Evolutionary conservation across 352 stramenopile species (phyloP).

Genomic region (Phytopythium aichiense): DNA sequence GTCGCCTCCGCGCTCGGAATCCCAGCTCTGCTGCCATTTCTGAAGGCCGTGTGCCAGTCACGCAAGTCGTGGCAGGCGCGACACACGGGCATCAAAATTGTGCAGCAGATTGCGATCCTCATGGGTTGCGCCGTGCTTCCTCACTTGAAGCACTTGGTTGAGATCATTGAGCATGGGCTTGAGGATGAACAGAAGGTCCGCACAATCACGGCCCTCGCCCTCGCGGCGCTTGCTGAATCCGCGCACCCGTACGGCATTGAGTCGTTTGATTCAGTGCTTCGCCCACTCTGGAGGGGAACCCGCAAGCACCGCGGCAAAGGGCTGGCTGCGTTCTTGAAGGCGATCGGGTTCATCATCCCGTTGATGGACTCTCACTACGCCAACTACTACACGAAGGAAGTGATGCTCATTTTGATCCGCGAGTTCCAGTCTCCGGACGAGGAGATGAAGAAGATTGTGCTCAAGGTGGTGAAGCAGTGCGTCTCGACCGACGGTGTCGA

Average conservation of each 20-base stretch:
- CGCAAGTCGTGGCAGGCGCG: constrained; percentile 98
- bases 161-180: constrained; percentile 98
- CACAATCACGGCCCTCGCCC: constrained; percentile 97
- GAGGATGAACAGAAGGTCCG: constrained; percentile 98
- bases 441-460: constrained; percentile 99
- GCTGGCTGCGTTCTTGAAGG: constrained; percentile 98
- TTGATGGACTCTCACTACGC: constrained; percentile 99
- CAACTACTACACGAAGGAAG: constrained; percentile 98
- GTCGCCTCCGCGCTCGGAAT: constrained; percentile 99
- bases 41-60: constrained; percentile 98
- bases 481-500: constrained; percentile 98
- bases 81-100: constrained; percentile 99
- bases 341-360: constrained; percentile 99
- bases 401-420: constrained; percentile 98
- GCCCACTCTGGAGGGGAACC: constrained; percentile 97
- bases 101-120: constrained; percentile 98
- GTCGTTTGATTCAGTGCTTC: constrained; percentile 98
- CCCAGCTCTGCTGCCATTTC: constrained; percentile 95
- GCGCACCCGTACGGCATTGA: constrained; percentile 99
- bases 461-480: constrained; percentile 98
- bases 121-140: constrained; percentile 98
- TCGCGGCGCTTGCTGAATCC: constrained; percentile 97
- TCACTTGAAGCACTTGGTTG: constrained; percentile 96
- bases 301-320: constrained; percentile 97
- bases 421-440: constrained; percentile 99